Base-by-base conservation (phyloP, 352 stramenopile species). In the Peronosclerospora sorghi region DNA sequence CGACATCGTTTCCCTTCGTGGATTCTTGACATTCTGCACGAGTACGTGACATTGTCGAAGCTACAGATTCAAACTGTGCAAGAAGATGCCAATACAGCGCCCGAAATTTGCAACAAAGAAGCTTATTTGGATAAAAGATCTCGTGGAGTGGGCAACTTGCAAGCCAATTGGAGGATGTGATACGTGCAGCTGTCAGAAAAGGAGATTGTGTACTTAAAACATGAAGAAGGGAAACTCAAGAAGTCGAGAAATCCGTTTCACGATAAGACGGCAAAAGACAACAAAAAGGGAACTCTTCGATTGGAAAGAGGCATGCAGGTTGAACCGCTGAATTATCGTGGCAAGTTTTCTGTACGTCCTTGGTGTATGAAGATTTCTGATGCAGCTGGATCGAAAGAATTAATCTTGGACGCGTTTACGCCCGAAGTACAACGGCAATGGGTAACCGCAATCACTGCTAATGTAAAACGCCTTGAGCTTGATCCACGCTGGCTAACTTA, bases 81-180 rank as follows among this genome's bases (percentile, higher is more conserved):
- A 15, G 53, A 55, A 24, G 77, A 89, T 29, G 49, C 50, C 14
- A 51, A 50, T 24, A 58, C 54, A 0, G 73, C 77, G 1, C 77
- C 77, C 0, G 38, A 62, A n/a, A 32, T 62, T 15, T 53, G 51
- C 13, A 30, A n/a, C 2, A 57, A 67, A 40, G 46, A 54, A 9
- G 67, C 49, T 0, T 68, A 78, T 30, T 46, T 83, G 45, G 77
- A 89, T 57, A 85, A 89, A 52, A 49, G 72, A 17, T 46, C 72
- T 8, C 52, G 71, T 17, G 62, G 63, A 10, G 60, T 65, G 7
- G 60, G 51, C 35, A 73, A 68, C 15, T 50, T 86, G 12, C 70
- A 83, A 28, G 73, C 73, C 26, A 86, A 86, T 36, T 89, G 77
- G 77, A 64, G 69, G 41, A 83, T 79, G 63, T 56, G 73, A 15